Base-by-base conservation (phyloP, 306 rosid species). In the Trifolium fragiferum region DNA sequence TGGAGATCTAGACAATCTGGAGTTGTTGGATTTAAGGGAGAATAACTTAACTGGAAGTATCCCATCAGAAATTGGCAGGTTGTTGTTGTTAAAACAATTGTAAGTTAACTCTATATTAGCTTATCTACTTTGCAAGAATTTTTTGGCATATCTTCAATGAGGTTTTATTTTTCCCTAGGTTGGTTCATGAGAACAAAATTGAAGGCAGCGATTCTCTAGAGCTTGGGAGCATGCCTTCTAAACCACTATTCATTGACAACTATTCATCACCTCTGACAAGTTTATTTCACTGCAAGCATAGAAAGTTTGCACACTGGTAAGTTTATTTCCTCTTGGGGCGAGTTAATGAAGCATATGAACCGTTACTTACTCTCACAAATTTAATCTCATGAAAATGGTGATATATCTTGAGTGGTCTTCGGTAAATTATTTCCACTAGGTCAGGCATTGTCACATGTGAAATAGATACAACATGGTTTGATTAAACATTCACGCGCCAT, bases 271-370 rank as follows among this genome's bases (percentile, higher is more conserved):
- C 71, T 63, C 66, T 77, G 72, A 18, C 73, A 55, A 33, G 78
- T 76, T 83, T 57, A 43, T 40, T 59, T 44, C 75, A 59, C 71
- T 66, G 81, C 83, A 76, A 76, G 61, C 81, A 86, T 78, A 83
- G 96, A 79, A 91, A 88, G 83, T 64, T 88, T 72, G 90, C 89
- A 40, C 85, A 71, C 80, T 68, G 86, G 97, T 94, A 86, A 76
- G 83, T 76, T 51, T 70, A 66, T 54, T 79, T 41, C 72, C 62
- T 64, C 50, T 21, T 33, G 75, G 16, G 75, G 53, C 18, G 69
- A 58, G 43, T 43, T 33, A n/a, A 13, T 68, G 33, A 30, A 30
- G 33, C 35, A 68, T 65, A 74, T 37, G 19, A 69, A 63, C 54
- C 12, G 18, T 50, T n/a, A 2, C n/a, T 50, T n/a, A 2, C n/a